Evolutionary conservation across 805 yeast genomes (phyloP).

Genomic region (Lachancea meyersii): DNA sequence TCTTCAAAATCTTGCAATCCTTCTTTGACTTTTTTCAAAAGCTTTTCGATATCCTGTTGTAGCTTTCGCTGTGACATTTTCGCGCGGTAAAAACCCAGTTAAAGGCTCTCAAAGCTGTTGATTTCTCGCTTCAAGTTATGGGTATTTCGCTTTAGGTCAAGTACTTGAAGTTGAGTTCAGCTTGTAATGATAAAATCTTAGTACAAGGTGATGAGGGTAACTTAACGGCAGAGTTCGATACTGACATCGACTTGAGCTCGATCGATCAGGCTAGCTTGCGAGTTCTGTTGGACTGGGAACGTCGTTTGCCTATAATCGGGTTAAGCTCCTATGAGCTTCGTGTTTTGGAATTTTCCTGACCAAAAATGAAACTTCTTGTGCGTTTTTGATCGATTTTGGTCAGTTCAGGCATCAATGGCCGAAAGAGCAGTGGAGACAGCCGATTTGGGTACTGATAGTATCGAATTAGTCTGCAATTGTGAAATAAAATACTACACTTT

Average conservation of each 20-base stretch:
- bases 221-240: not conserved
- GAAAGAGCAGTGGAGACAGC: no score
- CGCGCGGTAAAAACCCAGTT: not conserved
- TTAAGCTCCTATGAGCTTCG: no score
- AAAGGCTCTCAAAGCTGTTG: not conserved
- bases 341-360: no score
- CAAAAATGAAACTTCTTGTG: no score
- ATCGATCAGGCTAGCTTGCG: no score
- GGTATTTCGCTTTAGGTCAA: not conserved
- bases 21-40: conserved; percentile 85
- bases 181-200: not conserved
- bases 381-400: no score
- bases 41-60: conserved; percentile 80
- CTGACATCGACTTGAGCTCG: not conserved
- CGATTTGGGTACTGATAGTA: no score
- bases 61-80: conserved; percentile 43
- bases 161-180: not conserved
- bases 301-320: no score
- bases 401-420: no score
- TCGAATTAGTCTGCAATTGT: no score
- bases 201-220: not conserved
- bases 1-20: conserved; percentile 83
- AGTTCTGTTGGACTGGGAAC: no score
- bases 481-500: no score
- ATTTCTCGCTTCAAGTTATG: not conserved